phyloP scores from a whole-genome alignment of 345 rosid species.

The Brassica cretica region DNA sequence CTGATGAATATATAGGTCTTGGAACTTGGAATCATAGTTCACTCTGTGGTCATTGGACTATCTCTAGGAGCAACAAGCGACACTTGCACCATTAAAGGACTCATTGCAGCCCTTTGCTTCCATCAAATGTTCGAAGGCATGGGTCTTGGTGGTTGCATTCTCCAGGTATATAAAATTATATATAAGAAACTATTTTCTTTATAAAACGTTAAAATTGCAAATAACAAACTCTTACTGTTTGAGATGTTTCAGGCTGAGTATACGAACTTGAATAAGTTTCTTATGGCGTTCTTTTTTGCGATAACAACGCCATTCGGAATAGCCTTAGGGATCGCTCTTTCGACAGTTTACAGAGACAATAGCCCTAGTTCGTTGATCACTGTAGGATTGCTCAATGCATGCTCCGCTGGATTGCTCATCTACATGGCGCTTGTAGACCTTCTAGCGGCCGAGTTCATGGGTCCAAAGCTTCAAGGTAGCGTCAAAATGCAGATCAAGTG shows the following conservation, averaged over 20 bases:
- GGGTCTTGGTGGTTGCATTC: conserved; percentile 87
- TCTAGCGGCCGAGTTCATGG: conserved; percentile 65
- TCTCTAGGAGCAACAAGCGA: conserved; percentile 72
- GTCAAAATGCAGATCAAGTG: conserved; percentile 39
- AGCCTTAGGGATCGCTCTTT: conserved; percentile 57
- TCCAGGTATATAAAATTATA: conserved; percentile 46
- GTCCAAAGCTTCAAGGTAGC: conserved; percentile 64
- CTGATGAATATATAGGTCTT: conserved; percentile 41
- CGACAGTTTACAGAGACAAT: conserved; percentile 50
- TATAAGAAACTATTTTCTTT: not conserved
- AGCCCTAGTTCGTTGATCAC: conserved; percentile 62
- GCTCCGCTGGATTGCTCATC: conserved; percentile 67
- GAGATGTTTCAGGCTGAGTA: conserved; percentile 51
- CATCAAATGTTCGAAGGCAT: conserved; percentile 88
- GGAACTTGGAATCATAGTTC: conserved; percentile 74
- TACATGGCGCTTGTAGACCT: conserved; percentile 88
- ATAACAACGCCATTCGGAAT: conserved; percentile 72
- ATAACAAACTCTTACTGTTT: not conserved
- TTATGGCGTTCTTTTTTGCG: conserved; percentile 43
- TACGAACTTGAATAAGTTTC: conserved; percentile 41
- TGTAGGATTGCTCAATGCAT: conserved; percentile 67
- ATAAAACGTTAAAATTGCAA: not conserved
- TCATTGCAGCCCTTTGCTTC: conserved; percentile 83
- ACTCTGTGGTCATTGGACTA: conserved; percentile 73
- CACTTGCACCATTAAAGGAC: conserved; percentile 65